Base-by-base conservation (phyloP, 192 early-diverging fungal genomes). In the Coemansia sp. region DNA sequence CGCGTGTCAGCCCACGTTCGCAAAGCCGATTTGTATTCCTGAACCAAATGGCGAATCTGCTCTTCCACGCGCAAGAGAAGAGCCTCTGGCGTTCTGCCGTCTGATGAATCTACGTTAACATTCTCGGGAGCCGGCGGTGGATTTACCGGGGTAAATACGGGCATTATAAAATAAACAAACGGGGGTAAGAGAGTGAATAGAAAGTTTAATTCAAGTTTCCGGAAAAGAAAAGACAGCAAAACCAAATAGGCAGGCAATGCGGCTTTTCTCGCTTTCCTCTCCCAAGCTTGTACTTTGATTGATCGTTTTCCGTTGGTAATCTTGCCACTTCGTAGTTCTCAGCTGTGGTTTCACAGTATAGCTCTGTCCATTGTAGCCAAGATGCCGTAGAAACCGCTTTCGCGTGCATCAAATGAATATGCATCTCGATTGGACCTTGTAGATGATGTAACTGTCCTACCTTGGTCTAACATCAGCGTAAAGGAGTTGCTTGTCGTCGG, bases 141-240 rank as follows among this genome's bases (percentile, higher is more conserved):
- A 32, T 75, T 75, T 49, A 75, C 65, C 22, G 73, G 67, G 19
- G 32, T 63, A 38, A 75, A 75, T 29, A 58, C 29, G 0, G 73
- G 67, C 73, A 75, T 75, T 14, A 25, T 20, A 52, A 52, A 52
- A 52, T 29, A 29, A 40, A 40, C 9, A 11, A 40, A 11, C 1
- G 38, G 1, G 11, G 38, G 7, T 5, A 8, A 40, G 11, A 5
- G 5, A 5, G 7, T 11, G 11, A 40, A 13, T 8, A 40, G 38
- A 40, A 40, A 40, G 11, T 40, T 40, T 13, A 40, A 5, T 40
- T 40, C 38, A 3, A 29, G 1, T 29, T 29, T 29, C 3, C 29
- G 3, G 29, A 29, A 29, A 29, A 29, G 3, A 29, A 29, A 29
- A 29, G 29, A 3, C 29, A 29, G 29, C 29, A 3, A 29, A 29